Percentiles rank a stretch among this genome's conserved stretches.
phyloP scores from a whole-genome alignment of 1,284 basidiomycete species.

The Naganishia sp. region DNA sequence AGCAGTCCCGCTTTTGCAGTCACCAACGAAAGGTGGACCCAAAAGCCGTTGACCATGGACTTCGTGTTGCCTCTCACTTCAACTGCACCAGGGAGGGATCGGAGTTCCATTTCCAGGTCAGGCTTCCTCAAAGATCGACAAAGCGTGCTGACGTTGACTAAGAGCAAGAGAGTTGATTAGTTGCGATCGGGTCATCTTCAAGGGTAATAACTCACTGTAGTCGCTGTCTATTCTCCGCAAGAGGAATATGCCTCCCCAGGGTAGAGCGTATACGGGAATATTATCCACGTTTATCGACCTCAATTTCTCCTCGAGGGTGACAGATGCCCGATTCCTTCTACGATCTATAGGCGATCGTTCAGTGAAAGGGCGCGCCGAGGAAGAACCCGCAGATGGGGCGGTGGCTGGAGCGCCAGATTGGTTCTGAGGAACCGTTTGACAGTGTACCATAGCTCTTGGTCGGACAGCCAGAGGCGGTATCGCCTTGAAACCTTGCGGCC shows the following conservation, averaged over 20 bases:
- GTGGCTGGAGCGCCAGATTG: neutral
- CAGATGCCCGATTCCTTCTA: neutral
- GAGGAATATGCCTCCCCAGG: neutral
- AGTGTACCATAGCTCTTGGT: conserved; percentile 13
- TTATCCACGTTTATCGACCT: neutral
- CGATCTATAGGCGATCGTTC: neutral
- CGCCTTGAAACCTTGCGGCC: conserved; percentile 12
- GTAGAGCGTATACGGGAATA: conserved; percentile 10
- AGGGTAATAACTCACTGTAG: conserved; percentile 17
- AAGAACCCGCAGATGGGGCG: neutral
- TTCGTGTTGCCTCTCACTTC: neutral
- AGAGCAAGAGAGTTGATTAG: no score
- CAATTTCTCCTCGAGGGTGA: neutral
- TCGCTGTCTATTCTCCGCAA: conserved; percentile 19
- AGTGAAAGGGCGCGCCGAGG: no score
- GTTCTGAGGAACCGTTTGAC: neutral
- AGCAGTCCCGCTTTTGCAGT: neutral
- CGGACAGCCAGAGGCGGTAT: conserved; percentile 11
- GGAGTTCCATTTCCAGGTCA: neutral
- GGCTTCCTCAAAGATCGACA: conserved; percentile 5
- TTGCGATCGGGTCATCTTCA: neutral
- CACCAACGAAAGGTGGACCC: conserved; percentile 15
- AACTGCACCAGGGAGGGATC: neutral
- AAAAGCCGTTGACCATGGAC: conserved; percentile 5
- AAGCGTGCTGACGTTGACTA: conserved; percentile 15